Base-by-base conservation (phyloP, 1,284 basidiomycete species). In the Cutaneotrichosporon cutaneum region DNA sequence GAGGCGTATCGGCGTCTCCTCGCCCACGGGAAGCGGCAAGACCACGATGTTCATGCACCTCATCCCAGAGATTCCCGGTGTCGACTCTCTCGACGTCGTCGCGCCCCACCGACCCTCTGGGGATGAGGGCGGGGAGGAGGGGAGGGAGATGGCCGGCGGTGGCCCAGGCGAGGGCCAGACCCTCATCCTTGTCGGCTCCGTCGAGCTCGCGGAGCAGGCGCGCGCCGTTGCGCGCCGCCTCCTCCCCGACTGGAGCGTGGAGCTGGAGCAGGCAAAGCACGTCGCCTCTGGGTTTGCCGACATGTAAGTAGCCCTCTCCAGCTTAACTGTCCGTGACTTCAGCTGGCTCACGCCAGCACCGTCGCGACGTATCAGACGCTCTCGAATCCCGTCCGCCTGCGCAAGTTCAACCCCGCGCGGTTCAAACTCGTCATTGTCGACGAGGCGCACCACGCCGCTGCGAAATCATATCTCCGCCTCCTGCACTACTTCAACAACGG, bases 361-460 rank as follows among this genome's bases (percentile, higher is more conserved):
- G 86, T 96, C 39, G 94, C 93, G 4, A 97, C 94, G 2, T 94
- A 92, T 72, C 94, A 97, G 77, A 95, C 92, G 0, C 81, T 97
- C 4, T 82, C 87, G 16, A 86, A 85, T 55, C 76, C 83, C 1
- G 79, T 84, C 10, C 83, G 95, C 24, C 74, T 96, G 53, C 82
- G 82, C 10, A 97, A 96, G 77, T 97, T 95, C 72, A 82, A 89
- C 68, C 88, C 91, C 1, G 72, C 75, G 10, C 71, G 69, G 30
- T 82, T 92, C 71, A 95, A 93, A 74, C 90, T 89, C 10, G 83
- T 98, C 59, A 88, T 98, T 55, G 85, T 96, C 8, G 93, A 95
- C 71, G 93, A 96, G 78, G 94, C 95, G 0, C 95, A 99, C 73
- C 95, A 98, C 79, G 90, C 94, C 27, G 93, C 92, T 26, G 90